phyloP scores from a whole-genome alignment of 176 grass and related monocot genomes.

The Dendrocalamus sinicus region DNA sequence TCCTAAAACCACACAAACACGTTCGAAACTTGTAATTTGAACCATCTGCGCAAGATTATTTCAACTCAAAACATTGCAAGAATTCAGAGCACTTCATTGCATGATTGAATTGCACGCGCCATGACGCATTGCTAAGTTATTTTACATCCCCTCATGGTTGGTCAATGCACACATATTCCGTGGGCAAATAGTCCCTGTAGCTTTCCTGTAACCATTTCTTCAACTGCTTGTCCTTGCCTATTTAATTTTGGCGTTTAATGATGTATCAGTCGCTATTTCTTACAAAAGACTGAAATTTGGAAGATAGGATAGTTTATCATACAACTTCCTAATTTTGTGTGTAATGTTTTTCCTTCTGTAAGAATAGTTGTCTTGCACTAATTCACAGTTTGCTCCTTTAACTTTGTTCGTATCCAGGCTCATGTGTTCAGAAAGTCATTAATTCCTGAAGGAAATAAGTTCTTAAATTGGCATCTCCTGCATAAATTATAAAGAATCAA shows the following conservation, averaged over 20 bases:
- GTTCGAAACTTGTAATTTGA: no score
- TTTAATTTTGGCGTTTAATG: slow-evolving; percentile 20
- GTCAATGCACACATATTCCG: slow-evolving; percentile 38
- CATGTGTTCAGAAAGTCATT: not conserved
- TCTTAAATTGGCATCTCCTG: not conserved
- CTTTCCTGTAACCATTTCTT: slow-evolving; percentile 41
- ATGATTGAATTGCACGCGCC: no score
- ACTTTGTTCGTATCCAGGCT: slow-evolving; percentile 10
- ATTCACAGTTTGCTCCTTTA: slow-evolving; percentile 2
- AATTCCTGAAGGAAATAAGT: slow-evolving; percentile 18
- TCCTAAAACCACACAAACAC: no score
- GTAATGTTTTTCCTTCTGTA: not conserved
- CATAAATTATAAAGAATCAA: not conserved
- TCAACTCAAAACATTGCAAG: no score
- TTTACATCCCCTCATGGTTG: not conserved
- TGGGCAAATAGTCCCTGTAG: not conserved
- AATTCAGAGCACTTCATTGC: no score
- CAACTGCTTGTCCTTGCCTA: slow-evolving; percentile 34
- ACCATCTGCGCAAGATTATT: no score
- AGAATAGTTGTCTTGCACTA: slow-evolving; percentile 22
- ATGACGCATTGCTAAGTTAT: no score
- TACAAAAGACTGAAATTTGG: slow-evolving; percentile 7
- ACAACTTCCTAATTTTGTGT: not conserved
- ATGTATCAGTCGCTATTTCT: slow-evolving; percentile 28
- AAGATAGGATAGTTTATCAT: slow-evolving; percentile 8